A percentile compares a stretch with the other conserved stretches of the same genome.
These are phyloP conservation scores for Teratosphaeria gauchensis DNA, from an alignment of 2,329 filamentous ascomycete genomes.

Conservation along the genomic window DNA sequence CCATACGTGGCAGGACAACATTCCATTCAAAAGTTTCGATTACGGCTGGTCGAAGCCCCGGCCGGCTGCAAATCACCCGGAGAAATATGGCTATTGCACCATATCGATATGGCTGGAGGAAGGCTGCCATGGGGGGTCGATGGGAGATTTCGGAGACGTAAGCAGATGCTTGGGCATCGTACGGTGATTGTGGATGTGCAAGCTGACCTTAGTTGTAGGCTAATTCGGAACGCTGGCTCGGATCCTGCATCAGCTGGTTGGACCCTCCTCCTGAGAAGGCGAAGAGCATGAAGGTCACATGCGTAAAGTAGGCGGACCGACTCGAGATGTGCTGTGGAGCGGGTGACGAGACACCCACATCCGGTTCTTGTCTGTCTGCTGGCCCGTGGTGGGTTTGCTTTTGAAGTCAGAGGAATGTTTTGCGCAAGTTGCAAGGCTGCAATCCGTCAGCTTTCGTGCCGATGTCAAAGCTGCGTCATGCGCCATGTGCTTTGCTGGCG, in stretches of 20 bases:
- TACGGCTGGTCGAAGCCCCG: not conserved
- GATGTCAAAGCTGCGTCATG: not conserved
- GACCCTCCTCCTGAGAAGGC: not conserved
- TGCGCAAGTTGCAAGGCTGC: not conserved
- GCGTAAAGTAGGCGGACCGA: not conserved
- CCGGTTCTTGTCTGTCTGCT: not conserved
- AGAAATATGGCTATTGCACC: not conserved
- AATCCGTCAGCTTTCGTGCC: not conserved
- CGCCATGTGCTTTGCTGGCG: not conserved
- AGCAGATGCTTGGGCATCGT: not conserved
- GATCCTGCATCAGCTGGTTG: not conserved
- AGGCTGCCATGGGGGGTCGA: not conserved
- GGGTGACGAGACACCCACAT: not conserved
- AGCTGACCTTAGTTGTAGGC: not conserved
- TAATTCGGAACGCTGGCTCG: not conserved
- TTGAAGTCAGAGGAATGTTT: not conserved
- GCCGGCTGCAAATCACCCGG: not conserved
- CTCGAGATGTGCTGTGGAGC: not conserved
- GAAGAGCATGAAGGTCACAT: not conserved
- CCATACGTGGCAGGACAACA: too few relatives aligned
- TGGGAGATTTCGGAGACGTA: not conserved
- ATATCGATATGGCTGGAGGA: not conserved
- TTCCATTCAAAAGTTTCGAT: too few relatives aligned
- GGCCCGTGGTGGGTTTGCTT: not conserved
- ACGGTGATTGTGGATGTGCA: not conserved